phyloP scores from a whole-genome alignment of 2,329 filamentous ascomycete species.

The Claviceps spartinae region DNA sequence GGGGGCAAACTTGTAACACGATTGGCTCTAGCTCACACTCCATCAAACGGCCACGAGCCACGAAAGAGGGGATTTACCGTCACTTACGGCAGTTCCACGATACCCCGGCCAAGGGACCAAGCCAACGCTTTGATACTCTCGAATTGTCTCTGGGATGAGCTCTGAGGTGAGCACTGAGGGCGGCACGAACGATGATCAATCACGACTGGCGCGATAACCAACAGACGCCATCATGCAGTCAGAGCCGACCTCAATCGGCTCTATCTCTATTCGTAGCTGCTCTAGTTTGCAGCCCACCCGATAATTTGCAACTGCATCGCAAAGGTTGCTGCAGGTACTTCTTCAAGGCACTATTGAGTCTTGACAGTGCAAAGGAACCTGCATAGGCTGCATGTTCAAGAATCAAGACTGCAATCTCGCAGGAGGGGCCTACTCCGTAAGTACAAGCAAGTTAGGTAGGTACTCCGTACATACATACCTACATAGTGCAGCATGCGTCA shows the following conservation, averaged over 20 bases:
- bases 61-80: not conserved
- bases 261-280: not conserved
- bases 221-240: too few relatives aligned
- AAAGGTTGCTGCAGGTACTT: not conserved
- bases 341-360: too few relatives aligned
- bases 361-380: not conserved
- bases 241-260: too few relatives aligned
- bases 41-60: not conserved
- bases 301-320: not conserved
- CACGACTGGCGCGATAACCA: too few relatives aligned
- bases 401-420: not conserved
- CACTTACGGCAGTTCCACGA: not conserved
- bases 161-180: too few relatives aligned
- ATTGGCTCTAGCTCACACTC: not conserved
- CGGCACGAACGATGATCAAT: too few relatives aligned
- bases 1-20: too few relatives aligned
- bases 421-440: not conserved
- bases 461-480: too few relatives aligned
- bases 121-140: not conserved
- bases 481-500: too few relatives aligned
- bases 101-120: not conserved
- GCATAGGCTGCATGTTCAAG: not conserved
- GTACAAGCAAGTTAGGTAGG: too few relatives aligned
- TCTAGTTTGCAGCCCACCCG: not conserved
- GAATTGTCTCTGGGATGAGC: too few relatives aligned